Evolutionary conservation across 2,329 filamentous ascomycete genomes (phyloP).

Genomic region (Phaeosphaeria sp.): DNA sequence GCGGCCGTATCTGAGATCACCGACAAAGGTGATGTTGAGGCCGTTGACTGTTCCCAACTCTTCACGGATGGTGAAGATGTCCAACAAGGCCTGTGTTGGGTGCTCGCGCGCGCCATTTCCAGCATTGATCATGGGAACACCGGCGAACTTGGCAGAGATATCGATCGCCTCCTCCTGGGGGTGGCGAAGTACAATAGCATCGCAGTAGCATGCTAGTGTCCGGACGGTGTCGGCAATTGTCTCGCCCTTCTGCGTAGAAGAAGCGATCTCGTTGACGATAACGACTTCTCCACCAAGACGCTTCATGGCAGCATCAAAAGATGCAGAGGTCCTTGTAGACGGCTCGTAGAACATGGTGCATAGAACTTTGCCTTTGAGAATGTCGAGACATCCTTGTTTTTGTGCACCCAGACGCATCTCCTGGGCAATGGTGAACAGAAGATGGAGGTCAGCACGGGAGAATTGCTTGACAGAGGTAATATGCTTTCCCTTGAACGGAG

Average conservation of each 20-base stretch:
- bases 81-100: slow-evolving; percentile 95
- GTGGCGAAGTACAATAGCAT: slow-evolving; percentile 95
- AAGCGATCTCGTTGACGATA: slow-evolving; percentile 79
- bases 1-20: slow-evolving; percentile 90
- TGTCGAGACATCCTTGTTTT: slow-evolving; percentile 85
- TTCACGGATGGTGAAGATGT: slow-evolving; percentile 98
- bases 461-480: slow-evolving; percentile 94
- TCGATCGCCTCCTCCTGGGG: slow-evolving; percentile 82
- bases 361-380: slow-evolving; percentile 84
- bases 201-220: slow-evolving; percentile 91
- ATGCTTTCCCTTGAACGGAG: slow-evolving; percentile 87
- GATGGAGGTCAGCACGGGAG: slow-evolving; percentile 82
- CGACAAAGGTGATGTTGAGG: slow-evolving; percentile 93
- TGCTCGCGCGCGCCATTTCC: slow-evolving; percentile 96
- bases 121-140: slow-evolving; percentile 94
- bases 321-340: slow-evolving; percentile 91
- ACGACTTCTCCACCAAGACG: slow-evolving; percentile 89
- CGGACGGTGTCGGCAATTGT: slow-evolving; percentile 91
- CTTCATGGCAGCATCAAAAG: slow-evolving; percentile 98
- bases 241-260: slow-evolving; percentile 94
- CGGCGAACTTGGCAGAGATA: slow-evolving; percentile 83
- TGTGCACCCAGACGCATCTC: slow-evolving; percentile 97
- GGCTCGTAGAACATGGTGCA: slow-evolving; percentile 98
- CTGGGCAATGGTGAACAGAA: slow-evolving; percentile 94
- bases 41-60: slow-evolving; percentile 95